Percentiles rank a stretch among this genome's conserved stretches.
These are phyloP conservation scores for Zalaria sp. DNA, from an alignment of 2,329 filamentous ascomycete genomes.

Conservation along the genomic window DNA sequence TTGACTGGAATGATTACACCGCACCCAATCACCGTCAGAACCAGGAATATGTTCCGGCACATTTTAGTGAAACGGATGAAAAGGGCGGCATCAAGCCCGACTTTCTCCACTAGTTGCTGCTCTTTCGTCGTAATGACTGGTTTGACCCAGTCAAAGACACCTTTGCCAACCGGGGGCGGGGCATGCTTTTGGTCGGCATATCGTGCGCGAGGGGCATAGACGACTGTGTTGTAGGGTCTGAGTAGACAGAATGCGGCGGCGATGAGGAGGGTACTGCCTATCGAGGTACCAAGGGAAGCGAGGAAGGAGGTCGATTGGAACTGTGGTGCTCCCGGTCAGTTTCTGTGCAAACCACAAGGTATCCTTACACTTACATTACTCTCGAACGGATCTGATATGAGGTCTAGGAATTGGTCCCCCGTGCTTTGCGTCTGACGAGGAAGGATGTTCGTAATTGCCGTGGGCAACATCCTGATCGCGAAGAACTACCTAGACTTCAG, in stretches of 20 bases:
- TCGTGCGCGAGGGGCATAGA: constrained; percentile 89
- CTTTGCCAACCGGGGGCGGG: constrained; percentile 73
- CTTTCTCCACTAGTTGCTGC: constrained; percentile 59
- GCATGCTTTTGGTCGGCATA: constrained; percentile 83
- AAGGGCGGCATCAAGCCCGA: constrained; percentile 81
- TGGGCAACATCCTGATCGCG: neutral
- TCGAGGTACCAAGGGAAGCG: constrained; percentile 65
- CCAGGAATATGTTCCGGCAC: constrained; percentile 79
- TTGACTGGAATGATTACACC: constrained; percentile 73
- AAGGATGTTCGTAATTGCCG: neutral
- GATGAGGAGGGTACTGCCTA: constrained; percentile 60
- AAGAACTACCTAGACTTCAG: neutral
- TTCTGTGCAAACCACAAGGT: too few relatives aligned
- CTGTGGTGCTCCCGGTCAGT: constrained; percentile 18
- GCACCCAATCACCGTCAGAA: constrained; percentile 58
- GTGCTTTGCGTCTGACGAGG: constrained; percentile 1
- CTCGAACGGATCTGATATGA: constrained; percentile 26
- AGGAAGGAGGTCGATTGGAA: constrained; percentile 51
- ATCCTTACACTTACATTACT: constrained; percentile 10
- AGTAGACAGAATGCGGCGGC: constrained; percentile 75
- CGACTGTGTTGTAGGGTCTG: constrained; percentile 77
- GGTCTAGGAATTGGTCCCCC: constrained; percentile 21
- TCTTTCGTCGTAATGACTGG: constrained; percentile 71
- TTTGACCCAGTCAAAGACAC: constrained; percentile 74
- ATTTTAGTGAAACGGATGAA: constrained; percentile 83